phyloP scores from a whole-genome alignment of 2,329 filamentous ascomycete species.

The Exophiala bonariae region DNA sequence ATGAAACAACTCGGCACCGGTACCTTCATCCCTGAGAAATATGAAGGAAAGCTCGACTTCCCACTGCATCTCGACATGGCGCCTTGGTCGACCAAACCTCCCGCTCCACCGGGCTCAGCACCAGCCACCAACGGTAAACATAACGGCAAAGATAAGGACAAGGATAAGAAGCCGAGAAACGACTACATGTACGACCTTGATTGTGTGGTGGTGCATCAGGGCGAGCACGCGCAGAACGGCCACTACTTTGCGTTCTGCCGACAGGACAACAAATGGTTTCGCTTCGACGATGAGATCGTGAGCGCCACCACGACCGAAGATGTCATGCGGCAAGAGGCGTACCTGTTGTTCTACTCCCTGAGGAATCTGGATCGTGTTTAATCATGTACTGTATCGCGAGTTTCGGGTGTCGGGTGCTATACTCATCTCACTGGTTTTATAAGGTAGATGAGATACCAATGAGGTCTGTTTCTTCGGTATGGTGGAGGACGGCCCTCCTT shows the following conservation, averaged over 20 bases:
- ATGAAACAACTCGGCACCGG: constrained; percentile 24
- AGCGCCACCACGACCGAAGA: constrained; percentile 80
- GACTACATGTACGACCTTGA: constrained; percentile 82
- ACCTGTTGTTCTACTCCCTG: constrained; percentile 77
- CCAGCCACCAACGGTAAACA: background rate
- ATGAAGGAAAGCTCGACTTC: constrained; percentile 83
- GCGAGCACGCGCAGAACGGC: constrained; percentile 71
- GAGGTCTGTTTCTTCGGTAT: too few relatives aligned
- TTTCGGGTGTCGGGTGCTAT: too few relatives aligned
- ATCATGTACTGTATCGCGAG: too few relatives aligned
- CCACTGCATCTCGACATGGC: constrained; percentile 86
- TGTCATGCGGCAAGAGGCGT: constrained; percentile 82
- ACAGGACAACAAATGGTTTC: constrained; percentile 70
- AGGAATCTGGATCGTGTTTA: constrained; percentile 27
- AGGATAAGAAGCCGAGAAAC: constrained; percentile 34
- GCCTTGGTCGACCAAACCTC: constrained; percentile 75
- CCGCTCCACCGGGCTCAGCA: constrained; percentile 7
- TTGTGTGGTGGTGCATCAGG: constrained; percentile 89
- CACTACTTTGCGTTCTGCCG: constrained; percentile 90
- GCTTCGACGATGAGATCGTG: constrained; percentile 93
- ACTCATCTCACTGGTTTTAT: too few relatives aligned
- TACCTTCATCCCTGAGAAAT: constrained; percentile 60
- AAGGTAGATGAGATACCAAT: too few relatives aligned
- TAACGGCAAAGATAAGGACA: constrained; percentile 33
- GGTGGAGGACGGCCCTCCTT: too few relatives aligned